Evolutionary conservation across 345 rosid genomes (phyloP).

Genomic region (Isatis tinctoria): DNA sequence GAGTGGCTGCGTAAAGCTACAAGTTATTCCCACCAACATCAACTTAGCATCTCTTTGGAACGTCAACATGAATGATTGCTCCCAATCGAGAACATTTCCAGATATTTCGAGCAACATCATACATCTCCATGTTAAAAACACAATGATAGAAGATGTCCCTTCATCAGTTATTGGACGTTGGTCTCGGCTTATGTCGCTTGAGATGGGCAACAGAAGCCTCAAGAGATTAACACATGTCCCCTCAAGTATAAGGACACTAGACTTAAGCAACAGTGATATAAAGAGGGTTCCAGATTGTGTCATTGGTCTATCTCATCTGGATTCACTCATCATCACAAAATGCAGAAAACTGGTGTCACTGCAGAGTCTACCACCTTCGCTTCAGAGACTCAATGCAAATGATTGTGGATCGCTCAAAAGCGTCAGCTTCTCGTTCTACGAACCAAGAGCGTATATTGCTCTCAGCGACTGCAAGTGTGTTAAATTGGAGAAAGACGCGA

Average conservation of each 20-base stretch:
- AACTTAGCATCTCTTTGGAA: not conserved
- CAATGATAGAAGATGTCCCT: not conserved
- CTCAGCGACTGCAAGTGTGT: too few species aligned
- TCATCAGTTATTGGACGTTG: not conserved
- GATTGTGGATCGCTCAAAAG: not conserved
- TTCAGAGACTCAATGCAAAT: not conserved
- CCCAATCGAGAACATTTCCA: not conserved
- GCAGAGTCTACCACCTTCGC: not conserved
- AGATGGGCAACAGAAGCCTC: not conserved
- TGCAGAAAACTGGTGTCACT: not conserved
- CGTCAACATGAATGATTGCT: not conserved
- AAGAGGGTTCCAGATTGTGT: not conserved
- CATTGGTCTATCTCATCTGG: not conserved
- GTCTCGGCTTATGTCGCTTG: not conserved
- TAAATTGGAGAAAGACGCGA: not conserved
- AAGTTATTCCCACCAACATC: not conserved
- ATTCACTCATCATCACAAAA: not conserved
- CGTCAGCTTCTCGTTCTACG: not conserved
- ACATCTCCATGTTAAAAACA: too few species aligned
- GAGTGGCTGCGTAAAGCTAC: not conserved
- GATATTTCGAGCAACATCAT: not conserved
- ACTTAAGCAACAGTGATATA: not conserved
- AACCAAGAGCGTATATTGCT: too few species aligned
- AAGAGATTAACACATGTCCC: not conserved
- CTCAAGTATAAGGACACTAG: not conserved